Evolutionary conservation across 495 filamentous ascomycete genomes (phyloP).

Genomic region (Talaromyces proteolyticus): DNA sequence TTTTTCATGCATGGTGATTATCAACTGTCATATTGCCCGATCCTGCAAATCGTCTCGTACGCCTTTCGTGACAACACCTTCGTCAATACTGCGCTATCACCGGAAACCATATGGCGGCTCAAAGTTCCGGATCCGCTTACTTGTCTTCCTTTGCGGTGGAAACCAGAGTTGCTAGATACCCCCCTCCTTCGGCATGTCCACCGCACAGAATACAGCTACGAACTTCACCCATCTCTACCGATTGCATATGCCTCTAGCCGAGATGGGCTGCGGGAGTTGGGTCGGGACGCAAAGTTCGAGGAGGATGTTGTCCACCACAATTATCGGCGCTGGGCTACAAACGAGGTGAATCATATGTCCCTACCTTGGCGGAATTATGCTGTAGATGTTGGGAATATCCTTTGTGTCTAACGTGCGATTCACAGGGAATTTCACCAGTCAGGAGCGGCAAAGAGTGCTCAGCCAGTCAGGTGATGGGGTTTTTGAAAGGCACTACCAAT

Average conservation of each 20-base stretch:
- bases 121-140: slow-evolving; percentile 17
- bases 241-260: slow-evolving; percentile 16
- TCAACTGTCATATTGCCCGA: slow-evolving; percentile 23
- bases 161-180: slow-evolving; percentile 18
- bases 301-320: slow-evolving; percentile 27
- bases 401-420: slow-evolving; percentile 8
- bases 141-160: slow-evolving; percentile 20
- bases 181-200: slow-evolving; percentile 18
- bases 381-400: background rate
- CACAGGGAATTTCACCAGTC: slow-evolving; percentile 22
- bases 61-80: slow-evolving; percentile 22
- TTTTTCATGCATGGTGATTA: slow-evolving; percentile 28
- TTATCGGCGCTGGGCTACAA: slow-evolving; percentile 21
- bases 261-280: background rate
- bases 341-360: slow-evolving; percentile 25
- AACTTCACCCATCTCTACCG: slow-evolving; percentile 16
- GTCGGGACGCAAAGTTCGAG: slow-evolving; percentile 13
- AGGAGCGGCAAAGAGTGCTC: slow-evolving; percentile 24
- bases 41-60: slow-evolving; percentile 21
- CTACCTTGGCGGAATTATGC: slow-evolving; percentile 1
- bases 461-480: slow-evolving; percentile 19
- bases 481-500: slow-evolving; percentile 26
- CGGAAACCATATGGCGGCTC: slow-evolving; percentile 21
- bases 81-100: slow-evolving; percentile 19
- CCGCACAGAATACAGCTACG: slow-evolving; percentile 15